Conservation (phyloP, 2,329 filamentous ascomycete species). For the Colletotrichum navitas region DNA sequence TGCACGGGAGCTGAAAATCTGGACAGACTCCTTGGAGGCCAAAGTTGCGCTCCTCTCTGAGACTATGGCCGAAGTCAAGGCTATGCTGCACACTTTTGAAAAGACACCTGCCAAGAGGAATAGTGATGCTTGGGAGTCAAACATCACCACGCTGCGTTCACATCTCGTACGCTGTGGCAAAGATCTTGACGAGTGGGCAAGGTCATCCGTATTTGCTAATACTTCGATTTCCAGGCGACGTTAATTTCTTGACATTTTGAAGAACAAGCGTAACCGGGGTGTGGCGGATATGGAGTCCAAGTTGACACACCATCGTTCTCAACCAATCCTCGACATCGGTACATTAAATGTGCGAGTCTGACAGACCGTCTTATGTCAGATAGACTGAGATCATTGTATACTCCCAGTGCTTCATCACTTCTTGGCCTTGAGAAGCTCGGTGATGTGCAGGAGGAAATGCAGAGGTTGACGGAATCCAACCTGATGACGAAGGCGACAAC, state of each 20-base stretch:
- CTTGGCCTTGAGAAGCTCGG: neutral
- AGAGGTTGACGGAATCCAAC: neutral
- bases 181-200: neutral
- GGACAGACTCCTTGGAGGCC: neutral
- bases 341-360: neutral
- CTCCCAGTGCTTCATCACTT: neutral
- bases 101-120: no score
- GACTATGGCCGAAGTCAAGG: neutral
- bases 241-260: neutral
- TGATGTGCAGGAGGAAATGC: neutral
- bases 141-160: neutral
- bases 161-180: neutral
- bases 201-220: neutral
- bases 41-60: neutral
- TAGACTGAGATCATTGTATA: neutral
- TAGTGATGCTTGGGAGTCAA: neutral
- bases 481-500: neutral
- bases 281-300: neutral
- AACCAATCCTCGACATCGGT: neutral
- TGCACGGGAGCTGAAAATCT: neutral
- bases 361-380: neutral
- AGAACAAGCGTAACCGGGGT: neutral
- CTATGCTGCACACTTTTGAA: neutral
- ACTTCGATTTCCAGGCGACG: neutral
- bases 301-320: neutral